A percentile compares a stretch with the other conserved stretches of the same genome.
Evolutionary conservation across 2,329 filamentous ascomycete genomes (phyloP).

Genomic region (Penicillium sp.): DNA sequence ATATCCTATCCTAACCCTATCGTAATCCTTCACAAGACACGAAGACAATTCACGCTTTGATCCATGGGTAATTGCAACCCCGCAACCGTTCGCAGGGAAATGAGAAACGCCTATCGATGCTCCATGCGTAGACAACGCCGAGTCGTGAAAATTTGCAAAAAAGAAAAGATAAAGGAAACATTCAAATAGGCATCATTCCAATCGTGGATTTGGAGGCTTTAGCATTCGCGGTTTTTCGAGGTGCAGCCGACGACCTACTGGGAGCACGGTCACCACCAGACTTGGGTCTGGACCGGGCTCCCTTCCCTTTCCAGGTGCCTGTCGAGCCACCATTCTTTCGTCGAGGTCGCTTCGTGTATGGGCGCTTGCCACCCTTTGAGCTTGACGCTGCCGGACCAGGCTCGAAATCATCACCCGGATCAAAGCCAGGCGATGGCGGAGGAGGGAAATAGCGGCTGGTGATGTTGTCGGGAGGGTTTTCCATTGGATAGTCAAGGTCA

Average conservation of each 20-base stretch:
- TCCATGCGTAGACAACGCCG: constrained; percentile 17
- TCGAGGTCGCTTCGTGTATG: constrained; percentile 34
- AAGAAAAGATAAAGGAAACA: not conserved
- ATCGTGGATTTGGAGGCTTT: constrained; percentile 40
- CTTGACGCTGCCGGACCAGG: constrained; percentile 24
- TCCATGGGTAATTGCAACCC: constrained; percentile 9
- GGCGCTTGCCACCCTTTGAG: constrained; percentile 36
- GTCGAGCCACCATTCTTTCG: constrained; percentile 34
- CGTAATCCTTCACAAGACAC: constrained; percentile 11
- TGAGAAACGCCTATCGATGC: constrained; percentile 31
- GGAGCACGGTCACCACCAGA: constrained; percentile 28
- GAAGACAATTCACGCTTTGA: constrained; percentile 5
- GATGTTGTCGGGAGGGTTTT: constrained; percentile 30
- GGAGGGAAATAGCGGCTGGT: constrained; percentile 45
- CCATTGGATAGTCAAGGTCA: constrained; percentile 30
- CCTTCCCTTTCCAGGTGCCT: constrained; percentile 34
- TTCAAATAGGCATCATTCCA: constrained; percentile 48
- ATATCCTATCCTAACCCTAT: constrained; percentile 17
- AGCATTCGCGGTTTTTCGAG: constrained; percentile 35
- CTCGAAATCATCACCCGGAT: constrained; percentile 34
- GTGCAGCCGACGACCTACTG: constrained; percentile 26
- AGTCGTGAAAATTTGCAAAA: constrained; percentile 19
- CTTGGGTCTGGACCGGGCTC: constrained; percentile 33
- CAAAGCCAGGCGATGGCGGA: constrained; percentile 30
- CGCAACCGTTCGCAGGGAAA: constrained; percentile 3